A percentile compares a stretch with the other conserved stretches of the same genome.
Conservation (phyloP, 805 yeast species). For the Candida ponderosae region DNA sequence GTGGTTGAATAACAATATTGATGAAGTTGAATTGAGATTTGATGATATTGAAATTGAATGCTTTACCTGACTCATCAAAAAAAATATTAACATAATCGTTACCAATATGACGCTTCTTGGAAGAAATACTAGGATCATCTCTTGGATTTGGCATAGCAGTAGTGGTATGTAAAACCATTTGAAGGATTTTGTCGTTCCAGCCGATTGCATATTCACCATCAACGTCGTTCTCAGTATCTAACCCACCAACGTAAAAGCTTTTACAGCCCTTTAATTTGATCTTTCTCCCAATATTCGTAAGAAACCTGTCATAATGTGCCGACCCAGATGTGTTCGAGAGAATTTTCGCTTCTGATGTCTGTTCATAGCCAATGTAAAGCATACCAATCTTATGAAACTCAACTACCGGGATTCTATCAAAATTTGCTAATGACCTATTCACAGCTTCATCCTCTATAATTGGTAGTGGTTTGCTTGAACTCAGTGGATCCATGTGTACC, state of each 20-base stretch:
- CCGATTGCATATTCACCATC: slow-evolving; percentile 74
- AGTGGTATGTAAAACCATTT: slow-evolving; percentile 69
- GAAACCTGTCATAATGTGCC: slow-evolving; percentile 47
- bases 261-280: slow-evolving; percentile 49
- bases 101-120: slow-evolving; percentile 81
- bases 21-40: slow-evolving; percentile 78
- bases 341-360: slow-evolving; percentile 54
- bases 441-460: slow-evolving; percentile 42
- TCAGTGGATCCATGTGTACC: slow-evolving; percentile 30
- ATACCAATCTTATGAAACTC: slow-evolving; percentile 76
- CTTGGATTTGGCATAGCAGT: slow-evolving; percentile 65
- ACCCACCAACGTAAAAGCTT: slow-evolving; percentile 64
- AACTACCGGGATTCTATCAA: slow-evolving; percentile 73
- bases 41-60: slow-evolving; percentile 63
- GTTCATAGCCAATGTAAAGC: slow-evolving; percentile 65
- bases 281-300: slow-evolving; percentile 50
- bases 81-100: slow-evolving; percentile 75
- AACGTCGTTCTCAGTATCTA: slow-evolving; percentile 57
- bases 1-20: slow-evolving; percentile 72
- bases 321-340: slow-evolving; percentile 62
- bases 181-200: slow-evolving; percentile 66
- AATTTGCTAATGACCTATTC: slow-evolving; percentile 45
- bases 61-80: slow-evolving; percentile 66
- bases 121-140: slow-evolving; percentile 34
- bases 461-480: slow-evolving; percentile 36